Base-by-base conservation (phyloP, 2,329 filamentous ascomycete species). In the Leptographium lundbergii region DNA sequence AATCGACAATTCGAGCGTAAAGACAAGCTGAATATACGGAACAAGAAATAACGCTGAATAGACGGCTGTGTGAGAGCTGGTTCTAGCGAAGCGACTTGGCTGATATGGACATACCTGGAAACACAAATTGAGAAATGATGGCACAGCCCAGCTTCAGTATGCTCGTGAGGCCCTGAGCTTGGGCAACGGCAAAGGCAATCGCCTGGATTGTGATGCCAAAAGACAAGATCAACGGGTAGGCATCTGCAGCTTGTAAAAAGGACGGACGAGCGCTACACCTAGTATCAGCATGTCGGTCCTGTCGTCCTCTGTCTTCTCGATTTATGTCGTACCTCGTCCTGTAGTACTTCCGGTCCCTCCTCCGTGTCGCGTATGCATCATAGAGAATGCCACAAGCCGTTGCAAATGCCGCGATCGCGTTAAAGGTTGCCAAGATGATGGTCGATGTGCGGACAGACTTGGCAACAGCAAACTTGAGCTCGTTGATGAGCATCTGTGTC, bases 11-110 rank as follows among this genome's bases (percentile, higher is more conserved):
- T 89, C 86, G 60, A 85, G 62, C 17, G 81, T 82, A 64, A 88
- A 87, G 19, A 86, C 75, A 24, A 87, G 66, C 63, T 87, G 85
- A 36, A 84, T 78, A 62, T 79, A 86, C 29, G 85, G 85, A 10
- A 83, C 78, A 57, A 88, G 76, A 65, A 88, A 87, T 42, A 87
- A 75, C 9, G 81, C 86, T 87, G 59, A 42, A 25, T 87, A 59
- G 45, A 19, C 19, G 47, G 27, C 47, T 17, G 14, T 39, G 36
- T 39, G 36, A 39, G 36, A 39, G 14, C 36, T 5, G 14, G 13
- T 14, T 39, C 36, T 17, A 6, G 36, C 13, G 36, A 39, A 14
- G 24, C 22, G 7, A 50, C 13, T 22, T 14, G 47, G 47, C 47
- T 17, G 14, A 34, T 34, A 34, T 6, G 13, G 27, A 32, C 73